These are phyloP conservation scores for Capronia americana DNA, from an alignment of 2,329 filamentous ascomycete species.

Conservation along the genomic window DNA sequence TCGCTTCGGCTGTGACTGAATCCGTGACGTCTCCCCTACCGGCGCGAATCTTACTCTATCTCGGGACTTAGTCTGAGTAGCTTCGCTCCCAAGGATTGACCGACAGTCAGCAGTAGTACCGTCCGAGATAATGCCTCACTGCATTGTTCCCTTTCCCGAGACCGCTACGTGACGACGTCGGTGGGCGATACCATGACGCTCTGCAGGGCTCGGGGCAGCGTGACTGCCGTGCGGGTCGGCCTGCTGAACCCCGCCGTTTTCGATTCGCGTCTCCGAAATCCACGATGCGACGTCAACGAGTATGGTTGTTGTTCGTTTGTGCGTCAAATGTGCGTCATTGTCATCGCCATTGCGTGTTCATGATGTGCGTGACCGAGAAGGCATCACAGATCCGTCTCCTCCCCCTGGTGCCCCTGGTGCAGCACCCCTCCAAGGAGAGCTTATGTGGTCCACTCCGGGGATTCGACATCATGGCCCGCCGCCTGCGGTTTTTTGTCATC, in stretches of 20 bases:
- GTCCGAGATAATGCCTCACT: conserved; percentile 4
- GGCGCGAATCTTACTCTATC: conserved; percentile 15
- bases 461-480: background rate
- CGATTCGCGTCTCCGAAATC: background rate
- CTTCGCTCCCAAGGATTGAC: conserved; percentile 4
- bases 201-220: background rate
- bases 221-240: background rate
- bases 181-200: background rate
- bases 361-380: background rate
- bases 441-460: conserved; percentile 5
- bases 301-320: background rate
- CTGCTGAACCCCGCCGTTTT: background rate
- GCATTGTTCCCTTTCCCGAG: background rate
- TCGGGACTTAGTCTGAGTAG: conserved; percentile 8
- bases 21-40: background rate
- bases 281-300: background rate
- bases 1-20: background rate
- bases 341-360: conserved; percentile 4
- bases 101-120: conserved; percentile 13
- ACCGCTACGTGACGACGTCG: background rate
- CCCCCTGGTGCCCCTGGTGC: background rate
- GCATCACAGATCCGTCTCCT: background rate
- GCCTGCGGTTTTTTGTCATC: background rate
- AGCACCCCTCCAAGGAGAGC: background rate
- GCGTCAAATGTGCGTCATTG: conserved; percentile 12